Evolutionary conservation across 2,329 filamentous ascomycete species (phyloP).

Genomic region (Aspergillus novofumigatus): DNA sequence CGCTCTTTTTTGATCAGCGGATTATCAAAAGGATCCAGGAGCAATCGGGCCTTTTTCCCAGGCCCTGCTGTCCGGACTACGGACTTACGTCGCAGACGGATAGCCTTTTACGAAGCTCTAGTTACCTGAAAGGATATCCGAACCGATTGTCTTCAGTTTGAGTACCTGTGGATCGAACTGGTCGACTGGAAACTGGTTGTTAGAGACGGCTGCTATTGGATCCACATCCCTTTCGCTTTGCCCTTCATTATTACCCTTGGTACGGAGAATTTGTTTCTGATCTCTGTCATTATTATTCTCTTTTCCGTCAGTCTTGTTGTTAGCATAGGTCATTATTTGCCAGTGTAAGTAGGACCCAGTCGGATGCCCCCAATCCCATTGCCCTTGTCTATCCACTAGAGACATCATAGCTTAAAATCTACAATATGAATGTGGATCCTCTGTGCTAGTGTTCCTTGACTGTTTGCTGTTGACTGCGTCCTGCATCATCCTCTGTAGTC

Average conservation of each 20-base stretch:
- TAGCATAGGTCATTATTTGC: slow-evolving; percentile 13
- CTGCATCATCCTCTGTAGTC: slow-evolving; percentile 17
- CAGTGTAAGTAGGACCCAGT: slow-evolving; percentile 16
- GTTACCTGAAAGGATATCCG: slow-evolving; percentile 1
- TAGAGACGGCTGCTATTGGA: slow-evolving; percentile 13
- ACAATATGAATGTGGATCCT: slow-evolving; percentile 20
- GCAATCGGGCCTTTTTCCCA: not conserved
- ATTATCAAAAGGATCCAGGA: not conserved
- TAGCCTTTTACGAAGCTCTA: not conserved
- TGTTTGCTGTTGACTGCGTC: slow-evolving; percentile 35
- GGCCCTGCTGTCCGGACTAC: not conserved
- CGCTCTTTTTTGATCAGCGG: not conserved
- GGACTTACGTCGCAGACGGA: not conserved
- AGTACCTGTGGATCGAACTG: not conserved
- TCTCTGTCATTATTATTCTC: slow-evolving; percentile 8
- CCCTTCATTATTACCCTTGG: slow-evolving; percentile 4
- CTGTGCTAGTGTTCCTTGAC: slow-evolving; percentile 23
- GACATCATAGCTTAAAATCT: slow-evolving; percentile 15
- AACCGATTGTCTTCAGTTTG: not conserved
- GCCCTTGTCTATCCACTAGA: slow-evolving; percentile 14
- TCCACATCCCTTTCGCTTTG: slow-evolving; percentile 18
- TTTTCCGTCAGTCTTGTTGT: slow-evolving; percentile 10
- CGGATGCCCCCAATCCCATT: slow-evolving; percentile 23
- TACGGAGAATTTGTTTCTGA: not conserved
- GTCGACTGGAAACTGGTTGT: not conserved